phyloP scores from a whole-genome alignment of 2,329 filamentous ascomycete genomes.

The Aspergillus sclerotialis region DNA sequence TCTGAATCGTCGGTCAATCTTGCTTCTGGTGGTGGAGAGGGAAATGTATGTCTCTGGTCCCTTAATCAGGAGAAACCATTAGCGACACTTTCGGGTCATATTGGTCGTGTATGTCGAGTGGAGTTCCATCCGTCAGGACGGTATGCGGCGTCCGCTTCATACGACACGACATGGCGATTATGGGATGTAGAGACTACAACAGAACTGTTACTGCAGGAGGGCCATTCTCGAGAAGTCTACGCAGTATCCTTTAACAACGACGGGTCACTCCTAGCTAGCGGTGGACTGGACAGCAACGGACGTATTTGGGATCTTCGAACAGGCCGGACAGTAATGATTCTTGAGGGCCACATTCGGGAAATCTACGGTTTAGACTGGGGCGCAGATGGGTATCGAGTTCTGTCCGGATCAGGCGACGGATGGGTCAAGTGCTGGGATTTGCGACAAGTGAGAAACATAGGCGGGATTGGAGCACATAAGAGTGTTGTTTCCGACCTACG shows the following conservation, averaged over 20 bases:
- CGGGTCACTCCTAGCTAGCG: conserved; percentile 82
- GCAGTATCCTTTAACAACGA: conserved; percentile 84
- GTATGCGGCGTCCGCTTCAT: conserved; percentile 87
- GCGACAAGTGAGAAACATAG: conserved; percentile 74
- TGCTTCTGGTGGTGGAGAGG: conserved; percentile 84
- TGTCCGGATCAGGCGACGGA: conserved; percentile 88
- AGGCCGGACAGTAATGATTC: conserved; percentile 88
- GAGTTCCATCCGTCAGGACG: conserved; percentile 90
- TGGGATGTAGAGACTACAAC: conserved; percentile 87
- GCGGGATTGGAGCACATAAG: conserved; percentile 82
- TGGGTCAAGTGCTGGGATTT: conserved; percentile 99
- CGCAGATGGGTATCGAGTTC: conserved; percentile 78
- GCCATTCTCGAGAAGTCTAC: conserved; percentile 90
- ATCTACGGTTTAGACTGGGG: conserved; percentile 94
- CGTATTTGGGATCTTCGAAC: conserved; percentile 92
- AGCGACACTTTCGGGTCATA: conserved; percentile 74
- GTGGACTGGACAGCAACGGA: conserved; percentile 90
- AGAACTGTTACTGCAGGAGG: conserved; percentile 84
- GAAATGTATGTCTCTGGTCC: conserved; percentile 83
- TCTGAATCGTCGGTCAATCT: conserved; percentile 72
- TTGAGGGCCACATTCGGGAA: conserved; percentile 87
- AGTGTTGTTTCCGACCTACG: conserved; percentile 87
- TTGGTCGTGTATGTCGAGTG: conserved; percentile 78
- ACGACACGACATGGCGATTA: conserved; percentile 92
- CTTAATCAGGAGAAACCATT: conserved; percentile 78